Percentiles rank a stretch among this genome's conserved stretches.
phyloP scores from a whole-genome alignment of 352 stramenopile genomes.

The Phytophthora nicotianae region DNA sequence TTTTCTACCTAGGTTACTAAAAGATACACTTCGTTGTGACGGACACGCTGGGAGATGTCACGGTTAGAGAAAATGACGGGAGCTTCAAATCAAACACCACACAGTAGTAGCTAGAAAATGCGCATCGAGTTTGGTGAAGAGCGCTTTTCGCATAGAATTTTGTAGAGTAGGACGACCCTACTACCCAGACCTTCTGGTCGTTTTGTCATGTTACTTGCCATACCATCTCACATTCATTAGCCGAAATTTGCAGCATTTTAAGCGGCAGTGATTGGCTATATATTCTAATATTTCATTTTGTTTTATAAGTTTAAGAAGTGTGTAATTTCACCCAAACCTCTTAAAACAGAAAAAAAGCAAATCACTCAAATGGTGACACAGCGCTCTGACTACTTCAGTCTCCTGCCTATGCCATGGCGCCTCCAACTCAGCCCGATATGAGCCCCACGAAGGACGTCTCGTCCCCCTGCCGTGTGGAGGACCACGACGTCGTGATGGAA shows the following conservation, averaged over 20 bases:
- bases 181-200: too few relatives aligned
- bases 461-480: constrained; percentile 10
- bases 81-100: too few relatives aligned
- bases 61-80: constrained; percentile 56
- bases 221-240: too few relatives aligned
- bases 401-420: background rate
- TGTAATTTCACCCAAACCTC: too few relatives aligned
- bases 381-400: background rate
- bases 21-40: too few relatives aligned
- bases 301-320: too few relatives aligned
- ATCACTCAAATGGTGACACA: too few relatives aligned
- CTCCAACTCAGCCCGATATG: background rate
- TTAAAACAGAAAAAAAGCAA: constrained; percentile 29
- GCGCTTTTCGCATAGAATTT: constrained; percentile 39
- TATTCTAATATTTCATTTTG: too few relatives aligned
- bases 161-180: constrained; percentile 40
- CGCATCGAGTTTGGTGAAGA: constrained; percentile 39
- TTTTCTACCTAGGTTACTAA: too few relatives aligned
- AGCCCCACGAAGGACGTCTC: constrained; percentile 8
- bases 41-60: constrained; percentile 50
- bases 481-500: constrained; percentile 12
- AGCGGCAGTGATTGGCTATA: too few relatives aligned
- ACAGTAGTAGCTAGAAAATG: constrained; percentile 38
- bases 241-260: background rate
- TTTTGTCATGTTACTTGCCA: too few relatives aligned